Evolutionary conservation across 2,329 filamentous ascomycete genomes (phyloP).

Genomic region (Penicillium thymicola): DNA sequence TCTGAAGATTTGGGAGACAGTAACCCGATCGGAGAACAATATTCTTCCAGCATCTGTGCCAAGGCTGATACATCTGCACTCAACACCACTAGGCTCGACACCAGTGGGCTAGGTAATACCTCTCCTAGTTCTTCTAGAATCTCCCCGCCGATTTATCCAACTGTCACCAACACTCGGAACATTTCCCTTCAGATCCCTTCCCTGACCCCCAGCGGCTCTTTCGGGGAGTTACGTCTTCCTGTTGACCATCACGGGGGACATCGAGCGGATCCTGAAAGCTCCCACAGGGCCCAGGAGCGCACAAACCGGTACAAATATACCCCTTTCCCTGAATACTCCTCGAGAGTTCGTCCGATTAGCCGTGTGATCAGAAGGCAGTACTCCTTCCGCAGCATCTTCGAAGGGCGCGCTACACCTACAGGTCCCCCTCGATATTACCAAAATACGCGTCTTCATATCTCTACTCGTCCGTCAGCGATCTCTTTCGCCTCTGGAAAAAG

Average conservation of each 20-base stretch:
- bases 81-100: background rate
- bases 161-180: background rate
- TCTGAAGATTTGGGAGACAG: background rate
- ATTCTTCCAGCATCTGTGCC: background rate
- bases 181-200: background rate
- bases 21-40: background rate
- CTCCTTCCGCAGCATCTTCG: background rate
- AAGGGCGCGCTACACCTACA: background rate
- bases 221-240: background rate
- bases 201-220: background rate
- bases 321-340: background rate
- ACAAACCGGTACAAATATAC: background rate
- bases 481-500: background rate
- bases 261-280: background rate
- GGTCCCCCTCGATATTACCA: background rate
- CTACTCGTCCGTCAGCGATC: background rate
- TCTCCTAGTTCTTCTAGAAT: background rate
- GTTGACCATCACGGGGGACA: too few species aligned
- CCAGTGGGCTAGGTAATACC: background rate
- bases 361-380: background rate
- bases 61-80: background rate
- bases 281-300: background rate
- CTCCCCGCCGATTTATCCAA: background rate
- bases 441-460: background rate
- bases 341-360: background rate